These are phyloP conservation scores for Fusarium virguliforme DNA, from an alignment of 2,329 filamentous ascomycete genomes.

Conservation along the genomic window DNA sequence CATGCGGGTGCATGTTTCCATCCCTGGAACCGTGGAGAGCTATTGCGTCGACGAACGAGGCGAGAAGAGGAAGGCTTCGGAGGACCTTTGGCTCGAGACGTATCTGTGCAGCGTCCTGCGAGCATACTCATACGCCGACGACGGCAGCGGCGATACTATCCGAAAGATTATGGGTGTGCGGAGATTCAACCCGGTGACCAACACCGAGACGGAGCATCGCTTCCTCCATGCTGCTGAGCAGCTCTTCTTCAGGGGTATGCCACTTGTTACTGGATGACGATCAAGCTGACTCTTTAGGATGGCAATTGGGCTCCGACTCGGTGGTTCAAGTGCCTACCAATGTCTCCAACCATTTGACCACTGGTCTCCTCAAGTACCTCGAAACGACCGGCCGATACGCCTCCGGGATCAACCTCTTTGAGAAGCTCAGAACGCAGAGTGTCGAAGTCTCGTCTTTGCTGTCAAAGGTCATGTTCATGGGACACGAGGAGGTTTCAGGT, in stretches of 20 bases:
- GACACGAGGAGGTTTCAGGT: constrained; percentile 97
- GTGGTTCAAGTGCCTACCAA: constrained; percentile 98
- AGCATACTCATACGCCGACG: constrained; percentile 96
- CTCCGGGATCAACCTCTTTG: constrained; percentile 97
- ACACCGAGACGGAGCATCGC: constrained; percentile 97
- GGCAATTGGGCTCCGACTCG: constrained; percentile 96
- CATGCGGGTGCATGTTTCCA: constrained; percentile 98
- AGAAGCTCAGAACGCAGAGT: constrained; percentile 92
- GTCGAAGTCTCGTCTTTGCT: constrained; percentile 94
- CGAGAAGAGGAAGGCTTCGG: constrained; percentile 92
- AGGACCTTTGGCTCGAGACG: constrained; percentile 96
- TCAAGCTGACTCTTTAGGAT: constrained; percentile 70
- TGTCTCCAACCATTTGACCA: constrained; percentile 94
- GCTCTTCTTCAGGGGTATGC: constrained; percentile 89
- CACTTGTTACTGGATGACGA: background rate
- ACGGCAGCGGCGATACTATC: constrained; percentile 93
- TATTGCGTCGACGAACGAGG: constrained; percentile 98
- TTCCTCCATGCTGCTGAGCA: constrained; percentile 95
- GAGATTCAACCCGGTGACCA: constrained; percentile 97
- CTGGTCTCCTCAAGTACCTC: constrained; percentile 95
- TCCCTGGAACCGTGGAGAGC: constrained; percentile 95
- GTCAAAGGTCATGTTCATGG: constrained; percentile 92
- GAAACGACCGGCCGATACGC: constrained; percentile 94
- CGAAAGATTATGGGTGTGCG: constrained; percentile 98
- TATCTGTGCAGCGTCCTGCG: constrained; percentile 95